phyloP scores from a whole-genome alignment of 1,139 yeast species.

The Blastobotrys petasosporus region DNA sequence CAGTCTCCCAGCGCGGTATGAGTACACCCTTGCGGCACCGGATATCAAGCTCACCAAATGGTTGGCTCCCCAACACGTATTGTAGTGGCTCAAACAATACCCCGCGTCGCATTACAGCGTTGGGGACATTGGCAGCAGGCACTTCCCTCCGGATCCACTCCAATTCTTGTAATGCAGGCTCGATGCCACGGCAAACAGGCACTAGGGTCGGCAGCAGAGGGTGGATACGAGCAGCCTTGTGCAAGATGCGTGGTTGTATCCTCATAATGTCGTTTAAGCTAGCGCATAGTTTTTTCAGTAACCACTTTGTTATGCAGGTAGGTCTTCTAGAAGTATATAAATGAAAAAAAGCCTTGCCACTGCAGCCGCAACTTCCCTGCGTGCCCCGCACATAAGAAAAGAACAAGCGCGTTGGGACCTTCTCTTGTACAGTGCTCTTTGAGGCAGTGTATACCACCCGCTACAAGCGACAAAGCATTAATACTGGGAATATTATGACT shows the following conservation, averaged over 20 bases:
- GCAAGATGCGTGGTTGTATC: background rate
- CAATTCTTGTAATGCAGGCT: conserved; percentile 41
- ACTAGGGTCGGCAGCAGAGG: conserved; percentile 22
- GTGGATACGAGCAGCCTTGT: conserved; percentile 11
- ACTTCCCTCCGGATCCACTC: conserved; percentile 43
- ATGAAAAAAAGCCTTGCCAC: background rate
- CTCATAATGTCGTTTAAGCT: conserved; percentile 3
- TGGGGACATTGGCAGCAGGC: conserved; percentile 5
- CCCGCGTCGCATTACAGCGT: conserved; percentile 29
- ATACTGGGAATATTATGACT: no score
- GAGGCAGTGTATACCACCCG: no score
- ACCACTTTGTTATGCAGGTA: background rate
- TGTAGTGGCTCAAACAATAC: conserved; percentile 59
- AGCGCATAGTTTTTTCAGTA: background rate
- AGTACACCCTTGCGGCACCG: conserved; percentile 59
- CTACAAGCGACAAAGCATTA: no score
- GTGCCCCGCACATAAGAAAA: no score
- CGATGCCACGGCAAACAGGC: conserved; percentile 21
- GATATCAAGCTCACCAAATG: conserved; percentile 68
- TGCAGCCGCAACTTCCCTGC: no score
- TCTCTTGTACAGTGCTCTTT: no score
- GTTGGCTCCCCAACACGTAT: conserved; percentile 78
- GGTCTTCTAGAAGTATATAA: background rate
- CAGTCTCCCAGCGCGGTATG: conserved; percentile 95
- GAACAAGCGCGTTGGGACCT: no score